Evolutionary conservation across 257 asterid genomes (phyloP), one percentile per base, ranked within the genome.

Genomic region (Nicotiana sylvestris): DNA sequence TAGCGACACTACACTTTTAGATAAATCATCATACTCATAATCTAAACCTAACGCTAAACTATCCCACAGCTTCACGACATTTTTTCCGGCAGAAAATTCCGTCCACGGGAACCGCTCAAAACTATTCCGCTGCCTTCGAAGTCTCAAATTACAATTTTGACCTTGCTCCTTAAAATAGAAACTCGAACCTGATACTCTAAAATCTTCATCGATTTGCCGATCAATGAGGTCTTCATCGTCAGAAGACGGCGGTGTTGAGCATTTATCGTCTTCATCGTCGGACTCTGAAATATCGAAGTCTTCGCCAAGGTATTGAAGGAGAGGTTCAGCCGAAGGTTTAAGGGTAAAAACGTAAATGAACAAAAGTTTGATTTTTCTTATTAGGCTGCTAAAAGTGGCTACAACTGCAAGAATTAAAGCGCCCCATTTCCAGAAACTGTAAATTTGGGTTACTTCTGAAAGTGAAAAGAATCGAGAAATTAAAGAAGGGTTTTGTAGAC

Each of bases 11-110:
- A 92, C 90, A 84, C 83, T 82, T 12, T 69, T 27, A 18, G 88
- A 25, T 27, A 49, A 69, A 18, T 85, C 88, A 2, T 53, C 60
- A 56, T 85, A 81, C 67, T 90, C 85, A 66, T 65, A 33, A 66
- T 66, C 64, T 9, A 90, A 76, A 72, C 87, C 96, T 74, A 74
- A 27, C 3, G 62, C 62, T 49, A 74, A 74, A 49, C 80, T 49
- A 82, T 96, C 99, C 98, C 99, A 94, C 9, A 94, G 90, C 91
- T 91, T 92, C 0, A 96, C 99, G 12, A 96, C 98, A 64, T 87
- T 92, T 69, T 89, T 90, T 6, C 98, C 98, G 33, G 89, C 82
- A 0, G 90, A 65, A 68, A 92, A 88, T 0, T 90, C 97, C 65
- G 92, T 64, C 98, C 92, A 92, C 0, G 81, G 77, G 5, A 83